Evolutionary conservation across 768 basidiomycete genomes (phyloP), one percentile per base, ranked within the genome.

Genomic region (Kockovaella imperatae): DNA sequence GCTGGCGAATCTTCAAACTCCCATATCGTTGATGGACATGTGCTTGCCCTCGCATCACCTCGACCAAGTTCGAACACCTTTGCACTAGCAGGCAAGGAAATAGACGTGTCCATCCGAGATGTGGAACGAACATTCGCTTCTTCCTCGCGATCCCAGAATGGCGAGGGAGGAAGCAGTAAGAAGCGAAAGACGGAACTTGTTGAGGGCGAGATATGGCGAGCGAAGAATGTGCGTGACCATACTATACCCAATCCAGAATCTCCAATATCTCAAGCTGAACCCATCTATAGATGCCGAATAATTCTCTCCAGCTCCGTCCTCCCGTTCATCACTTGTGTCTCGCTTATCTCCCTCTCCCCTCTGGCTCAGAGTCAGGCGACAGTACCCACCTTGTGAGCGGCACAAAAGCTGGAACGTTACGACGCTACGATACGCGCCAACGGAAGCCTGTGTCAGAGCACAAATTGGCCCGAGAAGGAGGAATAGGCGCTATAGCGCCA

Each of bases 381-480:
- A 25, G 55, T 1, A 30, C 47, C 17, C 49, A 53, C 31, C 42
- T 70, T 10, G 67, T 61, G n/a, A 67, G 58, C 25, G 69, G 69
- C 11, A 70, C 69, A 1, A 64, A 64, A 42, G 53, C 62, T 14
- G 69, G 69, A 8, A 62, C 61, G 8, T 52, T 70, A 3, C 35
- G 69, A 34, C 45, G 65, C 40, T 70, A 63, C 54, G 69, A 70
- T 47, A 68, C 67, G 8, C 47, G 69, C 18, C 67, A 70, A 38
- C 54, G 69, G 14, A 68, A 68, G 45, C 60, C 61, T 10, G 46
- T 65, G 10, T 39, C 42, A 1, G 61, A 68, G 24, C 68, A 64
- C 64, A 68, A 68, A 48, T 54, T 68, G 15, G 69, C 67, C 17
- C 42, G 56, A 29, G 69, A 70, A 45, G 69, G 67, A 15, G 69